These are phyloP conservation scores for Rhododendron kiyosumense DNA, from an alignment of 148 eudicot genomes.

Conservation along the genomic window DNA sequence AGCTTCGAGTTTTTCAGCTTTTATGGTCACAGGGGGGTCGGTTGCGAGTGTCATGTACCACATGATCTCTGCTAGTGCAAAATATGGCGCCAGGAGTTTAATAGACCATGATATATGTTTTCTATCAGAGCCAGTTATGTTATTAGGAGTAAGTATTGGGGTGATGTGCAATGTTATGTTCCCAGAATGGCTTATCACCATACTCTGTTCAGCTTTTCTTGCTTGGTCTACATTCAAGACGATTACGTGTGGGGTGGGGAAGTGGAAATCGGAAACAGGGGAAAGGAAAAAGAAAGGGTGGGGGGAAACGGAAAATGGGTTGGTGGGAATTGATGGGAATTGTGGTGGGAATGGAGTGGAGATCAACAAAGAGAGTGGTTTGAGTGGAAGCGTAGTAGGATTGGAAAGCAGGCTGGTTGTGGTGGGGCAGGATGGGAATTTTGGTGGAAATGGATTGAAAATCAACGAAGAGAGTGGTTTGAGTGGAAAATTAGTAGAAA, in stretches of 20 bases:
- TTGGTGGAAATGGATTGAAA: conserved; percentile 12
- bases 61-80: conserved; percentile 13
- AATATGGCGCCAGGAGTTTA: conserved; percentile 17
- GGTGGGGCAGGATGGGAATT: background rate
- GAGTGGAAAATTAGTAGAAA: background rate
- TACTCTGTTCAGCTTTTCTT: conserved; percentile 38
- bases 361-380: conserved; percentile 17
- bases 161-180: conserved; percentile 43
- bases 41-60: conserved; percentile 39
- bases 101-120: conserved; percentile 52
- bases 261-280: conserved; percentile 47
- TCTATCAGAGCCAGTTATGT: conserved; percentile 49
- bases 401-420: conserved; percentile 4
- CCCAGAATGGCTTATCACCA: conserved; percentile 57
- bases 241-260: conserved; percentile 34
- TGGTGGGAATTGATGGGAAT: background rate
- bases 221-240: conserved; percentile 53
- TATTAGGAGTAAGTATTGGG: conserved; percentile 57
- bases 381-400: conserved; percentile 4
- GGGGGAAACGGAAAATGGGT: conserved; percentile 21
- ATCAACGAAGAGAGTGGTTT: conserved; percentile 20
- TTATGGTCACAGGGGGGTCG: conserved; percentile 63
- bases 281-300: conserved; percentile 11
- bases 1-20: conserved; percentile 48
- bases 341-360: conserved; percentile 11